phyloP scores from a whole-genome alignment of 148 eudicot genomes.

The Persicaria maculosa region DNA sequence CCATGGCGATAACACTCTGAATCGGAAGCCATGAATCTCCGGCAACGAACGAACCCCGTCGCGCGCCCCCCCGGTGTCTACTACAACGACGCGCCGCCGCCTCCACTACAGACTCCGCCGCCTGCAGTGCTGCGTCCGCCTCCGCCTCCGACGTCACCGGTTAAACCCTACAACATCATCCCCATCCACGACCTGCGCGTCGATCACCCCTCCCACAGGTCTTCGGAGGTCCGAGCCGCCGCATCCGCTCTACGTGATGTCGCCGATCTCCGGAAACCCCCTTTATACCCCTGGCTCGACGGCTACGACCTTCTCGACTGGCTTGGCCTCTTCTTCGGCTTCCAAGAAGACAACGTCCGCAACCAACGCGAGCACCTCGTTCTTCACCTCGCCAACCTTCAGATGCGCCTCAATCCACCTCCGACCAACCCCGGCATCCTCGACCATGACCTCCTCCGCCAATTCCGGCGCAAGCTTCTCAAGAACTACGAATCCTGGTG shows the following conservation, averaged over 20 bases:
- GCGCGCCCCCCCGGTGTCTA: constrained; percentile 32
- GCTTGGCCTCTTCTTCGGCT: constrained; percentile 75
- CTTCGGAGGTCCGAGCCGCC: constrained; percentile 84
- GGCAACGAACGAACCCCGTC: constrained; percentile 45
- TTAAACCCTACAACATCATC: constrained; percentile 58
- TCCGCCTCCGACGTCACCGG: constrained; percentile 4
- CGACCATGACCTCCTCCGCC: constrained; percentile 40
- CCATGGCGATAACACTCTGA: neutral
- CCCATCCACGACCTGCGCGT: constrained; percentile 64
- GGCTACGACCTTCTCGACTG: constrained; percentile 86
- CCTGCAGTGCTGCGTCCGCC: constrained; percentile 9
- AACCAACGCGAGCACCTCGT: constrained; percentile 88
- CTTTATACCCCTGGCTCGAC: constrained; percentile 39
- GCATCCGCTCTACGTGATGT: constrained; percentile 49
- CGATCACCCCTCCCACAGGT: constrained; percentile 77
- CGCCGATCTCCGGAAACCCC: constrained; percentile 68
- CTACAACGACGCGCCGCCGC: constrained; percentile 31
- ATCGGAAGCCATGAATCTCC: constrained; percentile 31
- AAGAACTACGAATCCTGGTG: constrained; percentile 67
- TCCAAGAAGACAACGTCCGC: constrained; percentile 67
- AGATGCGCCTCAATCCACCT: constrained; percentile 61
- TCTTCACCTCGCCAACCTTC: constrained; percentile 72
- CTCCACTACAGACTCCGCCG: constrained; percentile 9
- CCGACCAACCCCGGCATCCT: constrained; percentile 42
- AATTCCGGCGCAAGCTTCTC: constrained; percentile 50